phyloP scores from a whole-genome alignment of 257 asterid genomes.

The Nicotiana paniculata region DNA sequence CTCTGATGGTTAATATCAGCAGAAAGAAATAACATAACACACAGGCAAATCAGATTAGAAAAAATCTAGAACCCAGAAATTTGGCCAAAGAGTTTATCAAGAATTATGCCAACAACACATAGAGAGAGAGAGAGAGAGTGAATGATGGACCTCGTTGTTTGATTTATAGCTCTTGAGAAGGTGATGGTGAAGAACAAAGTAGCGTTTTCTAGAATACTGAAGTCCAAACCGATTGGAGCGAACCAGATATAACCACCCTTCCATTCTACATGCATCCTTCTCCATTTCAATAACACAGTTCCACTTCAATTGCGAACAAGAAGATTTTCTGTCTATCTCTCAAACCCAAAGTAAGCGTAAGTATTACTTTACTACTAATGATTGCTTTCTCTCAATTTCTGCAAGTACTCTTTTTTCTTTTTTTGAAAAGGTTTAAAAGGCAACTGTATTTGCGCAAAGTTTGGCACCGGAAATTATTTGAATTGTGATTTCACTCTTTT shows the following conservation, averaged over 20 bases:
- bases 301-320: background rate
- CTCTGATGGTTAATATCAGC: background rate
- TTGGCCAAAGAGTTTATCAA: background rate
- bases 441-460: background rate
- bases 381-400: background rate
- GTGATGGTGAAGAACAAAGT: constrained; percentile 86
- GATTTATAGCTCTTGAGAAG: constrained; percentile 81
- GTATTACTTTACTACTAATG: background rate
- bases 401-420: background rate
- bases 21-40: background rate
- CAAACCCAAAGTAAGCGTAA: background rate
- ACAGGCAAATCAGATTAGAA: background rate
- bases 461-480: background rate
- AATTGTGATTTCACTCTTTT: background rate
- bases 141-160: constrained; percentile 40
- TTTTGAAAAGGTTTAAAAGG: background rate
- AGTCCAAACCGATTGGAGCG: constrained; percentile 86
- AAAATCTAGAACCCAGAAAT: background rate
- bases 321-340: background rate
- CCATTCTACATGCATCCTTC: constrained; percentile 66
- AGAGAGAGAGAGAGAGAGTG: background rate
- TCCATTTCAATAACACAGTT: constrained; percentile 25
- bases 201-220: constrained; percentile 84
- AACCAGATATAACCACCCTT: constrained; percentile 88
- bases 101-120: background rate